These are phyloP conservation scores for Penicillium glabrum DNA, from an alignment of 2,329 filamentous ascomycete genomes.

Conservation along the genomic window DNA sequence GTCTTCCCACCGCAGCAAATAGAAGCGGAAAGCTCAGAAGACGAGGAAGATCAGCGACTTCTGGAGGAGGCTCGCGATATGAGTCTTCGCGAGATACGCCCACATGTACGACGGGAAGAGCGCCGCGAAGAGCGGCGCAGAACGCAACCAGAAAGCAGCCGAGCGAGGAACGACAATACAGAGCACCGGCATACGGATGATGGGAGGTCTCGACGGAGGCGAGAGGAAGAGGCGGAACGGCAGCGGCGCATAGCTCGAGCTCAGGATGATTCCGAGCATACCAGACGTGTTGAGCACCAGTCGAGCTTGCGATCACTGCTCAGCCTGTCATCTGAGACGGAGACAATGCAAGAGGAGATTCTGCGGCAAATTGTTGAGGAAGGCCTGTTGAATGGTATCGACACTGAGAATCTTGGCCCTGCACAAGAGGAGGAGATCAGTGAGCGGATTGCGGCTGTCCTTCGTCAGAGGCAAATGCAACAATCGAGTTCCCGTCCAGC, in stretches of 20 bases:
- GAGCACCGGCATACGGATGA: constrained; percentile 38
- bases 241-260: constrained; percentile 23
- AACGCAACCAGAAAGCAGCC: constrained; percentile 24
- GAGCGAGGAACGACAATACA: constrained; percentile 39
- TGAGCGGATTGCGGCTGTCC: constrained; percentile 85
- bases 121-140: constrained; percentile 25
- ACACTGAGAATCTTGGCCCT: constrained; percentile 82
- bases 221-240: constrained; percentile 34
- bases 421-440: constrained; percentile 86
- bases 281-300: constrained; percentile 78
- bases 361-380: constrained; percentile 86
- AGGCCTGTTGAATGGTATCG: constrained; percentile 81
- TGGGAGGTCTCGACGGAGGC: constrained; percentile 36
- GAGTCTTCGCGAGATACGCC: constrained; percentile 59
- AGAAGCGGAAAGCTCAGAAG: constrained; percentile 38
- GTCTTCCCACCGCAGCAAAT: constrained; percentile 64
- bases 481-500: constrained; percentile 41
- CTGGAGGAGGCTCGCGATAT: constrained; percentile 70
- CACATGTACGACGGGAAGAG: constrained; percentile 26
- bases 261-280: constrained; percentile 32
- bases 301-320: constrained; percentile 83
- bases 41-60: constrained; percentile 66
- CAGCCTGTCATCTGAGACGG: constrained; percentile 69
- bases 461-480: constrained; percentile 66
- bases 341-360: constrained; percentile 81